phyloP scores from a whole-genome alignment of 2,329 filamentous ascomycete genomes.

The Aspergillus novoparasiticus region DNA sequence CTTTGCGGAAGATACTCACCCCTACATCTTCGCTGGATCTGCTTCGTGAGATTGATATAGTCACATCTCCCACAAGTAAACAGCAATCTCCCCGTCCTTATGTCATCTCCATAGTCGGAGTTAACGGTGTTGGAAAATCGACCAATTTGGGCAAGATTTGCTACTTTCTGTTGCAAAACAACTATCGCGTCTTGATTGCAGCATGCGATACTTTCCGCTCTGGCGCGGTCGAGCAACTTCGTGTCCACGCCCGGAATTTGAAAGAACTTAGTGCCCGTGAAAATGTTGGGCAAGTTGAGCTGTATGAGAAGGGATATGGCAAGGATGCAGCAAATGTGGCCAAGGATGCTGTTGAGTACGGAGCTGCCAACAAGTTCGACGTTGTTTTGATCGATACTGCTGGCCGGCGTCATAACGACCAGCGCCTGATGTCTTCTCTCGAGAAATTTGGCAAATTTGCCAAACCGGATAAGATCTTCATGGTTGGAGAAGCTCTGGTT shows the following conservation, averaged over 20 bases:
- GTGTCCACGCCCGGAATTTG: slow-evolving; percentile 91
- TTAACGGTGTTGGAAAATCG: slow-evolving; percentile 97
- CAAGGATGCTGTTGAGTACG: slow-evolving; percentile 86
- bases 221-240: slow-evolving; percentile 93
- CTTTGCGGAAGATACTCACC: slow-evolving; percentile 91
- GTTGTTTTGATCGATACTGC: slow-evolving; percentile 98
- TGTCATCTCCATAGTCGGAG: slow-evolving; percentile 96
- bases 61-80: slow-evolving; percentile 67
- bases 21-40: slow-evolving; percentile 94
- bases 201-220: slow-evolving; percentile 97
- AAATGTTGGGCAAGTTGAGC: slow-evolving; percentile 75
- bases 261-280: slow-evolving; percentile 85
- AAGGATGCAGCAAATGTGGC: slow-evolving; percentile 96
- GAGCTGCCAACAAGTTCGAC: slow-evolving; percentile 74
- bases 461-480: slow-evolving; percentile 95
- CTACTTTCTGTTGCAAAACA: slow-evolving; percentile 96
- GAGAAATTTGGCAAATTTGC: slow-evolving; percentile 98
- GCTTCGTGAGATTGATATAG: slow-evolving; percentile 84
- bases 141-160: slow-evolving; percentile 98
- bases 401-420: slow-evolving; percentile 91
- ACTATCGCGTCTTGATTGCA: slow-evolving; percentile 90
- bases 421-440: slow-evolving; percentile 90
- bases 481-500: slow-evolving; percentile 92
- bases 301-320: slow-evolving; percentile 97
- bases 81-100: slow-evolving; percentile 76